Evolutionary conservation across 345 rosid species (phyloP).

Genomic region (Xanthoceras sorbifolium): DNA sequence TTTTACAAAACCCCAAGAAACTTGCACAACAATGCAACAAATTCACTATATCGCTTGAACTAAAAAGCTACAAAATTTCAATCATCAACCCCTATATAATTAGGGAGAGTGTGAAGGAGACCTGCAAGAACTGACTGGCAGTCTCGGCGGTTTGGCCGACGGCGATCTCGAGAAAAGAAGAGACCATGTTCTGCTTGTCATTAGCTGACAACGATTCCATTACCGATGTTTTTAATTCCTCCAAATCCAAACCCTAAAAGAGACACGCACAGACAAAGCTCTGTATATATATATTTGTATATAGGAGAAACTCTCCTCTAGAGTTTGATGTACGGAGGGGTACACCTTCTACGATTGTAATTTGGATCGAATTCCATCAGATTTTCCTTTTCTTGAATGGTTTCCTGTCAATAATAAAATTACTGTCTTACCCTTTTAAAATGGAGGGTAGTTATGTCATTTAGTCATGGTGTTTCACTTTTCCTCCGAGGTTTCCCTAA

Average conservation of each 20-base stretch:
- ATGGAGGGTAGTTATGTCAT: no score
- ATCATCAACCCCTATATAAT: neutral
- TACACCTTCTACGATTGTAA: no score
- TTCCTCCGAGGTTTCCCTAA: no score
- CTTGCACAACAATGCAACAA: neutral
- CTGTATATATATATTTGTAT: no score
- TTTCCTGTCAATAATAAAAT: no score
- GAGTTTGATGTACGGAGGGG: no score
- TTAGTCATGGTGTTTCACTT: no score
- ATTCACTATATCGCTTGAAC: no score
- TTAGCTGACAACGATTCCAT: constrained; percentile 53
- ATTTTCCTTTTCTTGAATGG: no score
- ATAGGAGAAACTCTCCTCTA: neutral
- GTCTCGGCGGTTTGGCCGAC: constrained; percentile 90
- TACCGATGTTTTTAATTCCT: neutral
- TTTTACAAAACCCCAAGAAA: no score
- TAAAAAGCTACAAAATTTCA: neutral
- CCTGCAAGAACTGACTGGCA: constrained; percentile 90
- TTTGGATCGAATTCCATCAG: no score
- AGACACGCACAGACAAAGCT: neutral
- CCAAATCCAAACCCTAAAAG: constrained; percentile 9
- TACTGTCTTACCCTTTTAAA: no score
- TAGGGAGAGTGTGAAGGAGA: constrained; percentile 10
- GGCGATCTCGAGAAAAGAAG: constrained; percentile 98
- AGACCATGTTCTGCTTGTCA: constrained; percentile 74